Evolutionary conservation across 73 alveolate genomes (phyloP), one percentile per base, ranked within the genome.

Genomic region (Diophrys appendiculata): DNA sequence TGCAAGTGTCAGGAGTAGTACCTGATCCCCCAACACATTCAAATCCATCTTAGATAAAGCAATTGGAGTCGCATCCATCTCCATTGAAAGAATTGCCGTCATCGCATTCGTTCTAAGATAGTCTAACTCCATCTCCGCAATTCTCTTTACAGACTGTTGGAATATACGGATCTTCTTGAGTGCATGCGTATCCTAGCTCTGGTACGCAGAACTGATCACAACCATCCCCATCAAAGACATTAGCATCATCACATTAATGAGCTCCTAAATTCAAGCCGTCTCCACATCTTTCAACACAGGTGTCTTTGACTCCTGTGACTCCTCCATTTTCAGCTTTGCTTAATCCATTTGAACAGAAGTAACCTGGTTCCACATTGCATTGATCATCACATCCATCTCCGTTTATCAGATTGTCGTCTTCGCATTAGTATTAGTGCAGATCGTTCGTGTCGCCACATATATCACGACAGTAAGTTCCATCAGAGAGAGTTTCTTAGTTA

Each of bases 51-150:
- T 60, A 13, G 8, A 60, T 26, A 23, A 23, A 23, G 5, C 72
- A 60, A 23, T 14, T 23, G 29, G n/a, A 0, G 23, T 25, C 34
- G 23, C 83, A 75, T 52, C 83, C 83, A 56, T 75, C 83, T 28
- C 67, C 34, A 54, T 60, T 75, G 1, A 28, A 43, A 54, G 76
- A 55, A 29, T 56, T 56, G 2, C 83, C 83, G 31, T 75, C 83
- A 31, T 75, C 83, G 2, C 83, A 75, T 27, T 34, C 65, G 1
- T 30, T 32, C 34, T 31, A 22, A 5, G 30, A 2, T 22, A 33
- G 8, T 24, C 14, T 70, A 22, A 31, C 8, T 1, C 68, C 65
- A 26, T 70, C 78, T 34, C 78, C 78, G 22, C 78, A 70, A 31
- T 1, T 34, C 32, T 60, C 72, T n/a, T 3, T 11, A 28, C 72